Percentiles rank a stretch among this genome's conserved stretches.
Evolutionary conservation across 345 rosid genomes (phyloP).

Genomic region (Citrus trifoliata): DNA sequence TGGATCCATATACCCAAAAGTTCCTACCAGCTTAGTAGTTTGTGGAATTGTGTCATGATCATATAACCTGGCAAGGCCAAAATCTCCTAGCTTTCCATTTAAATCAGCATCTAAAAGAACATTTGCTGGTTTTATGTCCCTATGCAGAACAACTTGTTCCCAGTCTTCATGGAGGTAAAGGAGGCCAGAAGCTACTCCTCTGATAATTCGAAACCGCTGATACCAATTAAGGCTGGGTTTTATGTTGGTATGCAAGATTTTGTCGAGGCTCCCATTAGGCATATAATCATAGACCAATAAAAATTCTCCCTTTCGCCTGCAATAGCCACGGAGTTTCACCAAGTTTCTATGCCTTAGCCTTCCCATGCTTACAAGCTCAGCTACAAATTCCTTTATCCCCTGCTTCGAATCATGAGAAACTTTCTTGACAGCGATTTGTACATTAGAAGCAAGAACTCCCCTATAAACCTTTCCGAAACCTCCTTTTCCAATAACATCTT

Average conservation of each 20-base stretch:
- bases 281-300: constrained; percentile 42
- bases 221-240: constrained; percentile 26
- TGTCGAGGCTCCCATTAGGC: constrained; percentile 26
- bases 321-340: constrained; percentile 45
- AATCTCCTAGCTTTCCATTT: constrained; percentile 45
- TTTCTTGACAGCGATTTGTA: constrained; percentile 55
- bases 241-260: constrained; percentile 17
- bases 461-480: constrained; percentile 58
- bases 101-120: constrained; percentile 37
- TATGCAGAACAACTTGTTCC: constrained; percentile 44
- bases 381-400: constrained; percentile 43
- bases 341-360: constrained; percentile 37
- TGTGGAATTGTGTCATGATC: constrained; percentile 37
- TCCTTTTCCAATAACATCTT: constrained; percentile 49
- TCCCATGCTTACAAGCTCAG: constrained; percentile 21
- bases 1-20: constrained; percentile 43
- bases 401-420: constrained; percentile 45
- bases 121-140: constrained; percentile 47
- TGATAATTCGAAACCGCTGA: constrained; percentile 39
- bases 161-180: constrained; percentile 45
- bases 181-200: constrained; percentile 34
- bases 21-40: constrained; percentile 39
- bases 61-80: constrained; percentile 42
- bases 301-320: constrained; percentile 36
- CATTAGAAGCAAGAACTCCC: constrained; percentile 40